Evolutionary conservation across 257 asterid genomes (phyloP), one percentile per base, ranked within the genome.

Genomic region (Osmanthus fragrans): DNA sequence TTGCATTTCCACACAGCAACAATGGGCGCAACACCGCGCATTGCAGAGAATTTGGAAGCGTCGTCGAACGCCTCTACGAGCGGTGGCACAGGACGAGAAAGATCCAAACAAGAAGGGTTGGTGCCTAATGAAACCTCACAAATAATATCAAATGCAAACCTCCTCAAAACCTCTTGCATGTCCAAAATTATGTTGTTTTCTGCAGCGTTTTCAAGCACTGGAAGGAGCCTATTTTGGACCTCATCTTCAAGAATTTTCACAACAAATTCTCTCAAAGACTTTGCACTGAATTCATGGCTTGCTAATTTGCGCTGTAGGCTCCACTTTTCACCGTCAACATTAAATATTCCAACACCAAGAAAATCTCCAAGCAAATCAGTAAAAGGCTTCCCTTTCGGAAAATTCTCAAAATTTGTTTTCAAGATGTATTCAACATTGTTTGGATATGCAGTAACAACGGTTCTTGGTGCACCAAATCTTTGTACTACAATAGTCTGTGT

Each of bases 271-370:
- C 91, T 45, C 33, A 91, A 21, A 0, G 92, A 85, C 54, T 34
- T 85, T 0, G 89, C 77, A 21, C 84, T 82, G 87, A 91, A 89
- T 84, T 82, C 94, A 23, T 89, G 90, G 84, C 91, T 87, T 0
- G 92, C 90, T 7, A 89, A 34, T 87, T 91, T 91, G 51, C 96
- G 84, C 85, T 91, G 96, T 23, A 37, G 4, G 81, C 82, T 81
- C 96, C 96, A 91, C 70, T 33, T 63, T 23, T 89, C 88, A 0
- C 92, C 94, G 32, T 91, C 96, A 0, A 81, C 88, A 79, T 89
- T 91, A 83, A 91, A 89, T 1, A 89, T 89, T n/a, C 92, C 96
- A n/a, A 77, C 42, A 0, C 96, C 94, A 1, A 91, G 84, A 79
- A 91, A 89, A 30, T 91, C 94, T 0, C 91, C 90, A 11, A 89